Base-by-base conservation (phyloP, 2,329 filamentous ascomycete genomes). In the Ilyonectria sp. region DNA sequence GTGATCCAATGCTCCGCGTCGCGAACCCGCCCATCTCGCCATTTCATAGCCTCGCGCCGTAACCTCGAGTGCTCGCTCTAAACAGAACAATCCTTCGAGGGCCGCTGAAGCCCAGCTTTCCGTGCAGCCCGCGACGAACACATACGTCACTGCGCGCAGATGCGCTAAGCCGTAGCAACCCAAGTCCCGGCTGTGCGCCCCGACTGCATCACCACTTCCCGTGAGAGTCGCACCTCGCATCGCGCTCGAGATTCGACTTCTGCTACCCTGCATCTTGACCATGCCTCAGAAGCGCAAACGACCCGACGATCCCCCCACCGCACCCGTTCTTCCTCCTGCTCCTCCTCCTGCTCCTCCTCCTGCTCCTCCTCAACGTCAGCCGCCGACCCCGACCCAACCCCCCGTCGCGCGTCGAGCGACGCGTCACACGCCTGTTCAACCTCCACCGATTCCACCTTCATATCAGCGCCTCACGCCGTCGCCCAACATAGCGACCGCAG, bases 221-320 rank as follows among this genome's bases (percentile, higher is more conserved):
- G 33, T 23, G 46, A 47, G 47, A 52, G 21, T 21, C 17, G 26
- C 37, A 29, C 17, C 23, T 21, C 35, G 44, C 46, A 54, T 49
- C 44, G 37, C 64, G 33, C 46, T 44, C 46, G 37, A 10, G 59
- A 11, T 11, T 61, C 43, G 60, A 60, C 31, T n/a, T 26, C 31
- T 50, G 23, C 47, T 19, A n/a, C 21, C 11, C 31, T 33, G 11
- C 31, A 33, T 33, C 13, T 60, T 61, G 13, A 35, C 26, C 63
- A 81, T 81, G 80, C 76, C 80, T 69, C 72, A 74, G 69, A 83
- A 82, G 75, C 80, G 80, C 73, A 82, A 81, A 69, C 78, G 75
- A 69, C 75, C 74, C 54, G 72, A 75, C 49, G 74, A 76, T 70
- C 75, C 79, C 47, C 67, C 72, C 59, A 62, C 68, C 49, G 71